A percentile compares a stretch with the other conserved stretches of the same genome.
Evolutionary conservation across 176 grass and related monocot species (phyloP).

Genomic region (Pontederia paniculata): DNA sequence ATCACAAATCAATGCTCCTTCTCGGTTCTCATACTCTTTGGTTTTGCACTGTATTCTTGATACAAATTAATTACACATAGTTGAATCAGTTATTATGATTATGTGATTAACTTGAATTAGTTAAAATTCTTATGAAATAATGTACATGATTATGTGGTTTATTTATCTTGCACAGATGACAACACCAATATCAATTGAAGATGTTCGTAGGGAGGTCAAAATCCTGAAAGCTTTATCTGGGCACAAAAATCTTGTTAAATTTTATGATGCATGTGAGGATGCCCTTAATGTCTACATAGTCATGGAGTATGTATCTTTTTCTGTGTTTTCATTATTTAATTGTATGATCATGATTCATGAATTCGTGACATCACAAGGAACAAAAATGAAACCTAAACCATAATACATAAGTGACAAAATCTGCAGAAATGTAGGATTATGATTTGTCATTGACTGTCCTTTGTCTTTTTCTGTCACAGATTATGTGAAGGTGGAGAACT

Average conservation of each 20-base stretch:
- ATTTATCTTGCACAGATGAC: constrained; percentile 71
- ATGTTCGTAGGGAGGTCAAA: constrained; percentile 97
- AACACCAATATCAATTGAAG: constrained; percentile 96
- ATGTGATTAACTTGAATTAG: too few species aligned
- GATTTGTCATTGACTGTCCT: constrained; percentile 4
- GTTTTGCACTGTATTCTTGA: too few species aligned
- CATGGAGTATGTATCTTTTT: constrained; percentile 90
- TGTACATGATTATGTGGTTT: neutral
- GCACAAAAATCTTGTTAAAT: constrained; percentile 93
- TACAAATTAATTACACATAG: too few species aligned
- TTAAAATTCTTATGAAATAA: too few species aligned
- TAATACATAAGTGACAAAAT: too few species aligned
- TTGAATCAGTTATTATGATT: too few species aligned
- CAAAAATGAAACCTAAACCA: too few species aligned
- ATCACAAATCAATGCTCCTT: too few species aligned
- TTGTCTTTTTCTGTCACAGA: constrained; percentile 30
- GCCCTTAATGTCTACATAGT: constrained; percentile 99
- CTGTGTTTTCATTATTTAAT: constrained; percentile 15
- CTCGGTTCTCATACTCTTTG: too few species aligned
- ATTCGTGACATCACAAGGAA: too few species aligned
- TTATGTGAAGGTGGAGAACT: constrained; percentile 98
- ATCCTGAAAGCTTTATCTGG: constrained; percentile 97
- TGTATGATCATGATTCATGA: constrained; percentile 14
- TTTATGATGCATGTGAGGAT: constrained; percentile 99
- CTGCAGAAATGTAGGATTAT: neutral